Evolutionary conservation across 805 yeast genomes (phyloP).

Genomic region (Candida michaelii): DNA sequence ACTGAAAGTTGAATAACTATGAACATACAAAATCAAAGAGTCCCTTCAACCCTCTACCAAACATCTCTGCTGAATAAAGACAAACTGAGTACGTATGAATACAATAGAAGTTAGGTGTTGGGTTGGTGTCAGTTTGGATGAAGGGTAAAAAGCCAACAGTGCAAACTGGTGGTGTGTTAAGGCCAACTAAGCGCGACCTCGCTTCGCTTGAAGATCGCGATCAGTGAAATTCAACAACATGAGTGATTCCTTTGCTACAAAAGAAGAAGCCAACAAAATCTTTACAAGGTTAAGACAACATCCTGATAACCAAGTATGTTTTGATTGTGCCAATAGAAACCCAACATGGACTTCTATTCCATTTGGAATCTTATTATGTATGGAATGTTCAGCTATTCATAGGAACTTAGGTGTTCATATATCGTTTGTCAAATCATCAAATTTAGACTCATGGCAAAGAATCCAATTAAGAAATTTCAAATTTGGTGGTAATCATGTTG

Average conservation of each 20-base stretch:
- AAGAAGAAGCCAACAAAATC: slow-evolving; percentile 66
- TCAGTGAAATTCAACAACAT: slow-evolving; percentile 17
- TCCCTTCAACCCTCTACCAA: no score
- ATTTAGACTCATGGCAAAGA: slow-evolving; percentile 91
- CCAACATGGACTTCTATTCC: slow-evolving; percentile 99
- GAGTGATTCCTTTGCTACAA: slow-evolving; percentile 57
- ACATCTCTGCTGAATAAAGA: no score
- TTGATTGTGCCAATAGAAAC: slow-evolving; percentile 90
- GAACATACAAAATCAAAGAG: no score
- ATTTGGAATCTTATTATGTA: slow-evolving; percentile 87
- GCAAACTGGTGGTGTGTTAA: no score
- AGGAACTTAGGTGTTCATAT: slow-evolving; percentile 95
- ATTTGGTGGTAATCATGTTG: slow-evolving; percentile 87
- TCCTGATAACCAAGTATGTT: slow-evolving; percentile 80
- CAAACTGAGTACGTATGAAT: no score
- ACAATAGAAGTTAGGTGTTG: no score
- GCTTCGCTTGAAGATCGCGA: background rate
- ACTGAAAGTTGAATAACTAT: no score
- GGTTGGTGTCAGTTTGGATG: no score
- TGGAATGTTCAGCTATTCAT: slow-evolving; percentile 94
- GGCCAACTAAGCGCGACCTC: no score
- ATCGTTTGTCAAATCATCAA: slow-evolving; percentile 89
- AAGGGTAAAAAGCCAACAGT: no score
- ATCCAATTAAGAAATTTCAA: slow-evolving; percentile 88
- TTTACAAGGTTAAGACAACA: slow-evolving; percentile 62